Percentiles rank a stretch among this genome's conserved stretches.
Evolutionary conservation across 2,329 filamentous ascomycete species (phyloP).

Genomic region (Xylariales sp.): DNA sequence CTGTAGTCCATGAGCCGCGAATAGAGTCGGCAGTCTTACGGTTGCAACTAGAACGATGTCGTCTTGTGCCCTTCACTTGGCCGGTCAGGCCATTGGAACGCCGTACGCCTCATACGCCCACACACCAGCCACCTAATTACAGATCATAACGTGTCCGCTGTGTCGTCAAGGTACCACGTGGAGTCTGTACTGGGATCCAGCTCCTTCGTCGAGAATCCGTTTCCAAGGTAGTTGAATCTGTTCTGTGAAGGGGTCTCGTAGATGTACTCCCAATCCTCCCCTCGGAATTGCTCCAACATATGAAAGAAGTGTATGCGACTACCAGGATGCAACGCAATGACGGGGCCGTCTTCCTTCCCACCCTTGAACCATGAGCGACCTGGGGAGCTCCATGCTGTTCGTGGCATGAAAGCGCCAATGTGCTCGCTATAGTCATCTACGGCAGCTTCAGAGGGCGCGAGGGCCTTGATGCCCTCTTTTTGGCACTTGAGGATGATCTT

Average conservation of each 20-base stretch:
- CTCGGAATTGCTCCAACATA: slow-evolving; percentile 45
- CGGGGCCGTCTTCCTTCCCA: slow-evolving; percentile 36
- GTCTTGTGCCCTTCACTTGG: too few relatives aligned
- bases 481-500: slow-evolving; percentile 45
- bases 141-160: not conserved
- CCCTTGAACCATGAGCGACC: slow-evolving; percentile 51
- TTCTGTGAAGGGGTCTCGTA: slow-evolving; percentile 35
- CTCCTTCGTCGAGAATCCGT: slow-evolving; percentile 47
- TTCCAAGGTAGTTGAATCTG: slow-evolving; percentile 47
- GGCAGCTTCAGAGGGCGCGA: slow-evolving; percentile 40
- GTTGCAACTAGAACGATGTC: too few relatives aligned
- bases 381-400: slow-evolving; percentile 43
- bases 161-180: slow-evolving; percentile 38
- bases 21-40: too few relatives aligned
- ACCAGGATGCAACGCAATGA: slow-evolving; percentile 46
- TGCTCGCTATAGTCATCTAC: slow-evolving; percentile 48
- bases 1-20: too few relatives aligned
- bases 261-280: slow-evolving; percentile 50
- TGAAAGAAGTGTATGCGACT: slow-evolving; percentile 48
- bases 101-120: too few relatives aligned
- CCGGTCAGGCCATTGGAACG: too few relatives aligned
- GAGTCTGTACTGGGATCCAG: slow-evolving; percentile 30
- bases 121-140: too few relatives aligned
- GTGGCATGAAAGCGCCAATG: slow-evolving; percentile 46
- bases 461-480: slow-evolving; percentile 42